A percentile compares a stretch with the other conserved stretches of the same genome.
These are phyloP conservation scores for Mortierella alpina DNA, from an alignment of 192 early-diverging fungal genomes.

Conservation along the genomic window DNA sequence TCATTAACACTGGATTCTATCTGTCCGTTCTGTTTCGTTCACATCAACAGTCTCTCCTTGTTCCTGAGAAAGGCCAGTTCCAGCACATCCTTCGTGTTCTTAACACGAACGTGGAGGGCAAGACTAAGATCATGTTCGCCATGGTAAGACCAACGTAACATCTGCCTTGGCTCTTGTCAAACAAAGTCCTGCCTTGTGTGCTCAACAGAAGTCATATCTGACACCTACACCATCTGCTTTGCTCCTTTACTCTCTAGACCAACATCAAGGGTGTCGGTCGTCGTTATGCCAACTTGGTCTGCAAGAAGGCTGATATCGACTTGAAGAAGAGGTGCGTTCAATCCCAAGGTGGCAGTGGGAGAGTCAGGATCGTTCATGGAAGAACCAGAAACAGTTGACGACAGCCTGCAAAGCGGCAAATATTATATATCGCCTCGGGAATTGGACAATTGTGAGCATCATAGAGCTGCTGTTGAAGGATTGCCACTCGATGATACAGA, in stretches of 20 bases:
- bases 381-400: not conserved
- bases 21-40: not conserved
- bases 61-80: conserved; percentile 92
- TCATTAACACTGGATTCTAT: conserved; percentile 40
- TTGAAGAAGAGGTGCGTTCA: conserved; percentile 85
- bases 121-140: conserved; percentile 95
- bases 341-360: too few relatives aligned
- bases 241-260: conserved; percentile 57
- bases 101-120: conserved; percentile 99
- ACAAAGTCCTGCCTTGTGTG: not conserved
- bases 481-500: too few relatives aligned
- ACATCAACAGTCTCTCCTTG: conserved; percentile 81
- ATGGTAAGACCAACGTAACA: conserved; percentile 57
- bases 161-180: not conserved
- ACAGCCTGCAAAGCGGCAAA: not conserved
- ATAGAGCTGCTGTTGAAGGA: too few relatives aligned
- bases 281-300: conserved; percentile 97
- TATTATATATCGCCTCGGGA: too few relatives aligned
- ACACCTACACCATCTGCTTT: not conserved
- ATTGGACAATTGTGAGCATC: too few relatives aligned
- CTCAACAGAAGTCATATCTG: not conserved
- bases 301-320: conserved; percentile 99
- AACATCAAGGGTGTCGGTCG: conserved; percentile 98
- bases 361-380: too few relatives aligned
- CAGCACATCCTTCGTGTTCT: conserved; percentile 98